Evolutionary conservation across 2,329 filamentous ascomycete genomes (phyloP), one percentile per base, ranked within the genome.

Genomic region (Paracamarosporium sp.): DNA sequence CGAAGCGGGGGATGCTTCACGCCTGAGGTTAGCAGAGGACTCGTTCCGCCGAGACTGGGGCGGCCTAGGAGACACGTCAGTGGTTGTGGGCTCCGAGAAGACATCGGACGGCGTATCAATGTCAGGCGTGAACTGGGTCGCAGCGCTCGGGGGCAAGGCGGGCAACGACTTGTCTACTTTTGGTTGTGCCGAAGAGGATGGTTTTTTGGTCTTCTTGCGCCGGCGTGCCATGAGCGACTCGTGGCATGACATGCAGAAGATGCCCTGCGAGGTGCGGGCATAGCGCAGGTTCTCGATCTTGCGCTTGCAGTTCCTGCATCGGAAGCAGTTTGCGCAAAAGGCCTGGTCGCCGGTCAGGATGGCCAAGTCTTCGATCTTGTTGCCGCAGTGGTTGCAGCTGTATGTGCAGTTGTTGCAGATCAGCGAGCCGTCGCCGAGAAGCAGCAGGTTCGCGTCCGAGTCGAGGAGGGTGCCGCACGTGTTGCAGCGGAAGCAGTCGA

Each of bases 371-470:
- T 99, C 95, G 66, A 99, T 99, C 83, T 99, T 99, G 82, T 96
- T 94, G 57, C 89, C 88, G 79, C 95, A 99, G 53, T 93, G 93
- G 78, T 89, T 97, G 83, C 95, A 99, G 83, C 93, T 97, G 78
- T 99, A 99, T 53, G 95, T 98, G 82, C 95, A 99, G 79, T 97
- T 97, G 82, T 97, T 98, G 85, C 95, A 99, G 69, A 99, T 98
- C 65, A 99, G 87, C 17, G 94, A 98, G 65, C 95, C 95, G 80
- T 99, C 95, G 76, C 95, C 95, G 62, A 99, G 91, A 25, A 99
- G 90, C 50, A 99, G 88, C 48, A 99, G 89, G 79, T 98, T 98
- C 69, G 95, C 95, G 75, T 99, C 94, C 61, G 95, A 98, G 81
- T 99, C 95, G 80, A 99, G 92, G 56, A 97, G 88, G 59, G 93